These are phyloP conservation scores for Ophiostoma pallidulum DNA, from an alignment of 2,329 filamentous ascomycete genomes.

Conservation along the genomic window DNA sequence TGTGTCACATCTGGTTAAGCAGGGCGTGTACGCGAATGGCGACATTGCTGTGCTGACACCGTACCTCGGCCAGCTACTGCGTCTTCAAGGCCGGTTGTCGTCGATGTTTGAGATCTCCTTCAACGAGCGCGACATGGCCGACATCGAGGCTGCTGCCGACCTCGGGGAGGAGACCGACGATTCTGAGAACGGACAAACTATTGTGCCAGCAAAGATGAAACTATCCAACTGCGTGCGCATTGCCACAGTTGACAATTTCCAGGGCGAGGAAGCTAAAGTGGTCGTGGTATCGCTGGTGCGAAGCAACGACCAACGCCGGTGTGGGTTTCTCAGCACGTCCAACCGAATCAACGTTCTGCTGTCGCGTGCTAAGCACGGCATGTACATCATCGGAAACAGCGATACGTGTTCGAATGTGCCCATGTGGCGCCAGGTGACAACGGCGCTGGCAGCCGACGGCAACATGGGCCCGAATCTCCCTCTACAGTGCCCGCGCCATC, in stretches of 20 bases:
- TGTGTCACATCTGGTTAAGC: slow-evolving; percentile 54
- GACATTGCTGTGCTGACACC: slow-evolving; percentile 66
- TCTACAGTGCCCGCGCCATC: slow-evolving; percentile 53
- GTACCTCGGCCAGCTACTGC: slow-evolving; percentile 48
- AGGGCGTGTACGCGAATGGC: slow-evolving; percentile 47
- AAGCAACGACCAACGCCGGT: slow-evolving; percentile 49
- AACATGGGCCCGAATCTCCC: slow-evolving; percentile 43
- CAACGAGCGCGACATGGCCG: slow-evolving; percentile 52
- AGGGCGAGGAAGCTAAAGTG: slow-evolving; percentile 66
- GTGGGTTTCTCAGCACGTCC: slow-evolving; percentile 56
- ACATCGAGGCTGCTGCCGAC: slow-evolving; percentile 29
- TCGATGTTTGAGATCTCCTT: slow-evolving; percentile 50
- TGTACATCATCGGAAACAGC: slow-evolving; percentile 62
- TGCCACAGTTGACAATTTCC: slow-evolving; percentile 66
- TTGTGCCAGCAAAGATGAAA: slow-evolving; percentile 27
- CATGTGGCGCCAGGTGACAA: slow-evolving; percentile 56
- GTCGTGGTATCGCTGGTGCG: slow-evolving; percentile 62
- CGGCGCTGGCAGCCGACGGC: slow-evolving; percentile 35
- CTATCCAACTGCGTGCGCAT: slow-evolving; percentile 42
- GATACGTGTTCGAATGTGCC: slow-evolving; percentile 44
- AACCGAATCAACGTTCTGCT: slow-evolving; percentile 64
- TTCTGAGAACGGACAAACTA: neutral
- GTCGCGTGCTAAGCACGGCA: slow-evolving; percentile 56
- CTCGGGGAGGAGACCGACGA: no score
- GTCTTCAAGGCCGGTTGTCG: slow-evolving; percentile 31